Evolutionary conservation across 331 rosid species (phyloP).

Genomic region (Pyracantha coccinea): DNA sequence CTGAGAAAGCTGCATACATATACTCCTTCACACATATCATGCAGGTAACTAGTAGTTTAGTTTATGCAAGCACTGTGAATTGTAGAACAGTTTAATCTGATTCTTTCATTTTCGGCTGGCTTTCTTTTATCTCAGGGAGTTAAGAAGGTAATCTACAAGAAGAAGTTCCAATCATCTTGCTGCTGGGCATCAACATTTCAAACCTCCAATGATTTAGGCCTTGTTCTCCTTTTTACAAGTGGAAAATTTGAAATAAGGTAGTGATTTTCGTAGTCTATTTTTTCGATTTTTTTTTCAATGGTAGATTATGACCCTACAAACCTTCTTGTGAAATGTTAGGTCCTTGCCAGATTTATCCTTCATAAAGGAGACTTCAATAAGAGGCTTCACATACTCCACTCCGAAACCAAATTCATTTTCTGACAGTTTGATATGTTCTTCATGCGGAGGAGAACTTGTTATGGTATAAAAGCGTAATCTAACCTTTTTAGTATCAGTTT

Average conservation of each 20-base stretch:
- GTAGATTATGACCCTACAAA: neutral
- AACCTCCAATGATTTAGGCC: constrained; percentile 37
- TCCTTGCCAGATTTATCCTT: constrained; percentile 69
- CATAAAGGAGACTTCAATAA: constrained; percentile 48
- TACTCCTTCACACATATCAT: constrained; percentile 65
- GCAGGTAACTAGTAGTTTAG: constrained; percentile 41
- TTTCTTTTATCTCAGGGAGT: constrained; percentile 46
- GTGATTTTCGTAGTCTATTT: neutral
- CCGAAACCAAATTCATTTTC: constrained; percentile 44
- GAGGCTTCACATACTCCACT: constrained; percentile 55
- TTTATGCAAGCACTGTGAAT: neutral
- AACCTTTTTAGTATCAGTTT: neutral
- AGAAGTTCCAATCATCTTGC: constrained; percentile 65
- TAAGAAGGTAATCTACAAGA: constrained; percentile 80
- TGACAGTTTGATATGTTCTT: constrained; percentile 50
- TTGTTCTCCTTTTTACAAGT: constrained; percentile 36
- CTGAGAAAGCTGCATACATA: constrained; percentile 77
- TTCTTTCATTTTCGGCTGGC: neutral
- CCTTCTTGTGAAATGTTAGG: constrained; percentile 32
- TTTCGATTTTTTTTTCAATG: too few relatives aligned
- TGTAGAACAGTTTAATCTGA: neutral
- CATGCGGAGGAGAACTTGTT: constrained; percentile 64
- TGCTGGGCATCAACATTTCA: constrained; percentile 81
- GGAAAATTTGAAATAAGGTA: constrained; percentile 85
- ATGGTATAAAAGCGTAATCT: constrained; percentile 39